Evolutionary conservation across 148 eudicot genomes (phyloP), one percentile per base, ranked within the genome.

Genomic region (Euryodendron excelsum): DNA sequence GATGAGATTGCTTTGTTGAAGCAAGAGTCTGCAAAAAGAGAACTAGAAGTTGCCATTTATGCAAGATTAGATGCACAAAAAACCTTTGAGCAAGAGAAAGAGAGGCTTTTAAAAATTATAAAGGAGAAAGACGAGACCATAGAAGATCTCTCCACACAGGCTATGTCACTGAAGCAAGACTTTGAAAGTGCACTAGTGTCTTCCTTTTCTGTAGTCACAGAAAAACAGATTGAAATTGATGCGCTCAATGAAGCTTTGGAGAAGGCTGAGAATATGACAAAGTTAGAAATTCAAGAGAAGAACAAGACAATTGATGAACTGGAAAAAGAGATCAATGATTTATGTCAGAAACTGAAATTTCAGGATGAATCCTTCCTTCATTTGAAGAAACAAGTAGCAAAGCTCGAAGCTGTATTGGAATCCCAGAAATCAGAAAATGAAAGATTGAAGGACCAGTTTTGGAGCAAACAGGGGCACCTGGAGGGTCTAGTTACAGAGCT

Each of bases 381-480:
- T 28, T 73, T 82, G 33, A 58, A 82, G 68, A 80, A 73, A 66
- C 76, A 67, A 47, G 78, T 18, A 17, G 56, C 77, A 71, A 82
- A 87, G 64, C 88, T 87, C 28, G 83, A 87, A 70, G 81, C 66
- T 59, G 78, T 81, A 72, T 44, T 90, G 63, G 85, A 87, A 80
- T 44, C 71, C 17, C 80, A 78, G 73, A 82, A 80, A 31, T 66
- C 75, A 33, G 89, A 85, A 75, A 75, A 79, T 39, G 82, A 82
- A 47, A 84, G 74, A 33, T 23, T 85, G 81, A 83, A 83, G 48
- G 73, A 59, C 72, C 70, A 80, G 25, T 80, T 73, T 12, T 76
- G 3, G 73, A 78, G 79, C 21, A 86, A 81, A 77, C 78, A 75
- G 8, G 75, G 4, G 47, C 62, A 71, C 60, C 69, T 76, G 72